Evolutionary conservation across 2,329 filamentous ascomycete genomes (phyloP).

Genomic region (Chaetomium sp.): DNA sequence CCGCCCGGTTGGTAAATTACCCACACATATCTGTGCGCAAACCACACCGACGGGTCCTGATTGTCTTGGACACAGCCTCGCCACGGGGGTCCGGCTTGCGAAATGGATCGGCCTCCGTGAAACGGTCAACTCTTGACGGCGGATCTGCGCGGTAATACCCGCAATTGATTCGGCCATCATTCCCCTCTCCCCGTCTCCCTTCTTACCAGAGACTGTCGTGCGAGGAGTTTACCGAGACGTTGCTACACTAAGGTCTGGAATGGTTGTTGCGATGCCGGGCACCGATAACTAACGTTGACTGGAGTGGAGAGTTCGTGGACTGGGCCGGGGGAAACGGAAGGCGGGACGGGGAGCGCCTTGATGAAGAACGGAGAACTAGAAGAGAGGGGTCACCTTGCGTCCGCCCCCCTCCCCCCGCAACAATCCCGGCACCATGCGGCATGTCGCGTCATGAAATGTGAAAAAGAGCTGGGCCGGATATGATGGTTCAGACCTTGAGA

Average conservation of each 20-base stretch:
- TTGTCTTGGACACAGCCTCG: slow-evolving; percentile 2
- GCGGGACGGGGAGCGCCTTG: too few relatives aligned
- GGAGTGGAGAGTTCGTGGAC: too few relatives aligned
- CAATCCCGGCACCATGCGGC: slow-evolving; percentile 10
- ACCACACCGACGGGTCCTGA: slow-evolving; percentile 13
- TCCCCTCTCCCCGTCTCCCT: background rate
- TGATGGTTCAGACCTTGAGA: background rate
- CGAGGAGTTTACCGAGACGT: too few relatives aligned
- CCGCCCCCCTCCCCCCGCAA: too few relatives aligned
- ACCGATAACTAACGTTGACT: too few relatives aligned
- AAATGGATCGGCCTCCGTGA: slow-evolving; percentile 5
- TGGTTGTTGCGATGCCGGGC: too few relatives aligned
- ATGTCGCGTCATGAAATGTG: slow-evolving; percentile 9
- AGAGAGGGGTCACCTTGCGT: too few relatives aligned
- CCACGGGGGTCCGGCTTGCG: slow-evolving; percentile 9
- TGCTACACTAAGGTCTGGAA: too few relatives aligned
- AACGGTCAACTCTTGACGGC: background rate
- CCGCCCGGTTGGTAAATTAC: slow-evolving; percentile 22
- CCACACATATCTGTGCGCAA: slow-evolving; percentile 16
- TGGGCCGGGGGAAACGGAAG: too few relatives aligned
- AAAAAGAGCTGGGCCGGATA: background rate
- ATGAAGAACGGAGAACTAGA: too few relatives aligned
- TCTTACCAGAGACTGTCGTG: too few relatives aligned
- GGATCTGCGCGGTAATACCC: slow-evolving; percentile 7
- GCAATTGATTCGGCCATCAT: background rate